Evolutionary conservation across 2,329 filamentous ascomycete species (phyloP), one percentile per base, ranked within the genome.

Genomic region (Gaeumannomyces sp.): DNA sequence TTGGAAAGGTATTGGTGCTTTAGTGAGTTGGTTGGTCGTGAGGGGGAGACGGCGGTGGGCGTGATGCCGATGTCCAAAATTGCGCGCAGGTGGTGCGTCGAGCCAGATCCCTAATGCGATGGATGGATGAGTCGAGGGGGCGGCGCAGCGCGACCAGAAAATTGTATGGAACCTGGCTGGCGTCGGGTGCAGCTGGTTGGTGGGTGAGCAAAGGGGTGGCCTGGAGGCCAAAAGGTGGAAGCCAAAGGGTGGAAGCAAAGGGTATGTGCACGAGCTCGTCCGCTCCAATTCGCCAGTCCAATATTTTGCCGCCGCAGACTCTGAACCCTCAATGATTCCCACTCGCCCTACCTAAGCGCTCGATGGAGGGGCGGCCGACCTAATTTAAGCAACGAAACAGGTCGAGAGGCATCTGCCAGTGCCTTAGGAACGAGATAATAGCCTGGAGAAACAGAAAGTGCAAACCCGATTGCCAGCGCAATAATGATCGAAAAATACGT

Each of bases 91-190:
- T n/a, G 45, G 45, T 53, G 45, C 22, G 45, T n/a, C 45, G 10
- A 53, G 45, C 19, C 45, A 53, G 22, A 53, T 10, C 14, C 8
- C 45, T 53, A n/a, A 53, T n/a, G 45, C 45, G 45, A 53, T 25
- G 45, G 45, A 19, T 16, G 38, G 38, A 10, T 4, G 45, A 53
- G 45, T 53, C 19, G 45, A 25, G 45, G 45, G 45, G 45, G 45
- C 19, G 45, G 45, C 45, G n/a, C 45, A 53, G 45, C 45, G 45
- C 45, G 45, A 53, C 45, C n/a, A 53, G 38, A 53, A n/a, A 35
- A 53, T 53, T 53, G 45, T n/a, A 53, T n/a, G 45, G 45, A 53
- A n/a, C 45, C 45, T 53, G 22, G 45, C n/a, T 53, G 45, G 45
- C 45, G n/a, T 53, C 22, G 45, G 45, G 22, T 53, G 45, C 45